Percentiles rank a stretch among this genome's conserved stretches.
phyloP scores from a whole-genome alignment of 2,329 filamentous ascomycete species.

The Fusarium domesticum region DNA sequence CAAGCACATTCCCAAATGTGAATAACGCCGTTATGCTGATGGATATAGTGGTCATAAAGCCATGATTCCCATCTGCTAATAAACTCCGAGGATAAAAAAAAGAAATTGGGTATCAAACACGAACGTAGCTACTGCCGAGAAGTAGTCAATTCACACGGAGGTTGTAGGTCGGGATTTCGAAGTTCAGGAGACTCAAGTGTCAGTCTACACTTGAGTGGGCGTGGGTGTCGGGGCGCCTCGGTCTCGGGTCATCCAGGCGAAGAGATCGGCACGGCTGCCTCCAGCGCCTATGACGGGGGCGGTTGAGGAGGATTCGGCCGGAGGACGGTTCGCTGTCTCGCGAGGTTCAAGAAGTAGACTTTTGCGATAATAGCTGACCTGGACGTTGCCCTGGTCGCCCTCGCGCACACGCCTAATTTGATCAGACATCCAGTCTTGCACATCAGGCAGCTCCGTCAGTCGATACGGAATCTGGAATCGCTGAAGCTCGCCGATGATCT shows the following conservation, averaged over 20 bases:
- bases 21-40: slow-evolving; percentile 31
- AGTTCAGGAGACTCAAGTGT: slow-evolving; percentile 1
- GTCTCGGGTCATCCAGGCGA: slow-evolving; percentile 52
- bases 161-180: slow-evolving; percentile 13
- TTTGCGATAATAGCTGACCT: slow-evolving; percentile 70
- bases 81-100: slow-evolving; percentile 25
- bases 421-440: slow-evolving; percentile 88
- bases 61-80: slow-evolving; percentile 27
- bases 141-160: slow-evolving; percentile 30
- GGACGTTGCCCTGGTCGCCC: slow-evolving; percentile 52
- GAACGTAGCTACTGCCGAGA: slow-evolving; percentile 32
- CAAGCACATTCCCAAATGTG: slow-evolving; percentile 23
- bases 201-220: slow-evolving; percentile 25
- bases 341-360: slow-evolving; percentile 80
- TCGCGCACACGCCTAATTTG: slow-evolving; percentile 76
- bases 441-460: slow-evolving; percentile 75
- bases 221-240: slow-evolving; percentile 35
- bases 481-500: slow-evolving; percentile 93
- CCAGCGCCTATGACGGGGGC: slow-evolving; percentile 29
- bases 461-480: slow-evolving; percentile 93
- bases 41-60: slow-evolving; percentile 31
- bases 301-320: slow-evolving; percentile 33
- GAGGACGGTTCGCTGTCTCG: slow-evolving; percentile 42
- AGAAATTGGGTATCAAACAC: slow-evolving; percentile 38
- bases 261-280: slow-evolving; percentile 41